Evolutionary conservation across 306 rosid genomes (phyloP).

Genomic region (Vachellia pachyceras): DNA sequence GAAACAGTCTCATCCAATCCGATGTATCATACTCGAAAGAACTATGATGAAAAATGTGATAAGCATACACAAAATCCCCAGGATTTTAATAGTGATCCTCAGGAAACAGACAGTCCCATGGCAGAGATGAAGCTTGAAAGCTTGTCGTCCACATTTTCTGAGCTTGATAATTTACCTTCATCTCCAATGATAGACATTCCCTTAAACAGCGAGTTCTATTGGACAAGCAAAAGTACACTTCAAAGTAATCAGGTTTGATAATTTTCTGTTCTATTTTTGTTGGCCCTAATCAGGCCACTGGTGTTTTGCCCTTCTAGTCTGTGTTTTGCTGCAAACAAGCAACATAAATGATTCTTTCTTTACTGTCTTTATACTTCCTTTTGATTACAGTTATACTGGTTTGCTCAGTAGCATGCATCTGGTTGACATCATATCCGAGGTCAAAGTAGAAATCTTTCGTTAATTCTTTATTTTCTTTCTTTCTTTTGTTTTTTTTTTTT

Average conservation of each 20-base stretch:
- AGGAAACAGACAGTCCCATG: conserved; percentile 40
- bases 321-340: background rate
- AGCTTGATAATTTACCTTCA: conserved; percentile 55
- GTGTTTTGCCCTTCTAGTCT: conserved; percentile 4
- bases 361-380: background rate
- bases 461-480: background rate
- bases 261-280: conserved; percentile 26
- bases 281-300: conserved; percentile 21
- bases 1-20: conserved; percentile 48
- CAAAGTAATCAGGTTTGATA: conserved; percentile 73
- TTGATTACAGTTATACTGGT: conserved; percentile 20
- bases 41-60: conserved; percentile 48
- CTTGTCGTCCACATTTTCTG: conserved; percentile 57
- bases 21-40: conserved; percentile 36
- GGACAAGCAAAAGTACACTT: conserved; percentile 66
- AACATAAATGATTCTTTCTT: background rate
- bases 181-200: conserved; percentile 61
- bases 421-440: conserved; percentile 28
- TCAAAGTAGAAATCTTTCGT: conserved; percentile 32
- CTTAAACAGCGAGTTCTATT: conserved; percentile 65
- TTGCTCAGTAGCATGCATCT: conserved; percentile 22
- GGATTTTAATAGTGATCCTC: conserved; percentile 37
- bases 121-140: conserved; percentile 52
- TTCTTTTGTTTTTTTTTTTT: conserved; percentile 54
- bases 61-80: conserved; percentile 44